Percentiles rank a stretch among this genome's conserved stretches.
phyloP scores from a whole-genome alignment of 352 stramenopile genomes.

The Pythium insidiosum region DNA sequence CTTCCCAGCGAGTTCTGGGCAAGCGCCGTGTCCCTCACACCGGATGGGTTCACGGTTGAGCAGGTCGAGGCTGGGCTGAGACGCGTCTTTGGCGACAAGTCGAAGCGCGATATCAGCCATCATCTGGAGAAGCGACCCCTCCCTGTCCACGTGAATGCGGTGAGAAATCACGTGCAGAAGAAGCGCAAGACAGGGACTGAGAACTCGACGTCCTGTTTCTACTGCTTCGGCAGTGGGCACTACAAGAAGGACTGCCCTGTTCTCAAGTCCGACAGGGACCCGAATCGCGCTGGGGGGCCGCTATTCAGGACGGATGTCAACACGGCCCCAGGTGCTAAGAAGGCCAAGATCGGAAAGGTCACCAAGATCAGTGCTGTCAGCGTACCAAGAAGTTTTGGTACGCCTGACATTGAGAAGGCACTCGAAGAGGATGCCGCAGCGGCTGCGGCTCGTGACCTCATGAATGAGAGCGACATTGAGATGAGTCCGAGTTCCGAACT shows the following conservation, averaged over 20 bases:
- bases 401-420: too few species aligned
- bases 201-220: neutral
- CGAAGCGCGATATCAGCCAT: neutral
- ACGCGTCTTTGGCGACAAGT: conserved; percentile 1
- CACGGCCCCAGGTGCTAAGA: too few species aligned
- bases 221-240: neutral
- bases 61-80: neutral
- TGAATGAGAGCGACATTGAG: neutral
- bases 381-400: too few species aligned
- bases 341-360: too few species aligned
- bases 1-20: neutral
- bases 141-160: neutral
- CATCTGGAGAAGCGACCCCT: too few species aligned
- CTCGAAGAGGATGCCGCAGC: too few species aligned
- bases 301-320: neutral
- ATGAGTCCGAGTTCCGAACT: too few species aligned
- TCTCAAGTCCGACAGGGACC: too few species aligned
- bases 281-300: neutral
- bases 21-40: neutral
- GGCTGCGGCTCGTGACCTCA: too few species aligned
- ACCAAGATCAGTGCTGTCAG: too few species aligned
- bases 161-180: neutral
- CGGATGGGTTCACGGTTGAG: neutral
- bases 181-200: neutral
- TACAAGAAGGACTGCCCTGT: neutral